Evolutionary conservation across 352 stramenopile genomes (phyloP), one percentile per base, ranked within the genome.

Genomic region (Phytophthora macrochlamydospora): DNA sequence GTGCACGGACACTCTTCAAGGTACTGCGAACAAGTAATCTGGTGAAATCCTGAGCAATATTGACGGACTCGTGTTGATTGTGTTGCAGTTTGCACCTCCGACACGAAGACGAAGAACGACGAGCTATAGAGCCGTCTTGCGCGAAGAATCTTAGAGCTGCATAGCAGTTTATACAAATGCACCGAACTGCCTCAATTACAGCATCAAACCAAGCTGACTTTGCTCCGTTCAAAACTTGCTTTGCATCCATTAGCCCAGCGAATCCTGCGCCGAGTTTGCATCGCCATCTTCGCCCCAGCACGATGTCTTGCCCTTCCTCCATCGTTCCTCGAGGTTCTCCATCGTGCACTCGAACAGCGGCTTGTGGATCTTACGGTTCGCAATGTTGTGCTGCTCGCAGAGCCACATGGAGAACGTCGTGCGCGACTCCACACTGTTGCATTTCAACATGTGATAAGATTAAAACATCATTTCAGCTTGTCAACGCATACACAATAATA

Each of bases 341-440:
- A 99, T 93, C 43, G 85, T 91, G 71, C 97, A 99, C 48, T 93
- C 62, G 76, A 99, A 99, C 4, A 91, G 32, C 13, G 89, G 81
- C 70, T 99, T 99, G 59, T 95, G 89, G 54, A 99, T 86, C 76
- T 99, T 99, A 72, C 96, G 86, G 79, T 99, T 99, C 32, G 99
- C 97, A 50, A 94, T 75, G 78, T 99, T 99, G 83, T 99, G 97
- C 73, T 99, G 95, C 65, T 98, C 89, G 69, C 97, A 99, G 13
- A 99, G 76, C 96, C 96, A 99, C 65, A 97, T 67, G 31, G 94
- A 98, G 44, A 99, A 92, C 50, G 89, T 93, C 70, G 88, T 83
- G 53, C 96, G 89, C 56, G 91, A 97, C 72, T 97, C 90, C 28
- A 97, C 88, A 46, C 91, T 93, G 57, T 2, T 32, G 46, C 38